Percentiles rank a stretch among this genome's conserved stretches.
phyloP scores from a whole-genome alignment of 164 flowering plant genomes.

The Sextonia rubra region DNA sequence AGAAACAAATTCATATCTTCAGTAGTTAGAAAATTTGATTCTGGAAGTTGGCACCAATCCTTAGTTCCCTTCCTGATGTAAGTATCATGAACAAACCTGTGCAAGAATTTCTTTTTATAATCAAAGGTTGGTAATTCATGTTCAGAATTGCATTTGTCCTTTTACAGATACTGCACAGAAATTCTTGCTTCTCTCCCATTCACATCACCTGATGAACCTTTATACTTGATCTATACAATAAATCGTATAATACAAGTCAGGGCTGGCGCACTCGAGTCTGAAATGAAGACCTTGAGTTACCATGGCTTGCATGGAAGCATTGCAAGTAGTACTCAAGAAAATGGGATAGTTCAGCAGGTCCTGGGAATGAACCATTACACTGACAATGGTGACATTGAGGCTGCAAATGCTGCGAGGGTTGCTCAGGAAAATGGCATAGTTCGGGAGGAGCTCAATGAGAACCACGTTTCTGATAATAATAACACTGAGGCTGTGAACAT shows the following conservation, averaged over 20 bases:
- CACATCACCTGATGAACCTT: conserved; percentile 86
- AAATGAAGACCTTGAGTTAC: conserved; percentile 60
- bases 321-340: conserved; percentile 27
- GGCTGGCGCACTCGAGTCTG: conserved; percentile 80
- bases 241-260: conserved; percentile 93
- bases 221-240: conserved; percentile 75
- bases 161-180: conserved; percentile 87
- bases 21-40: conserved; percentile 83
- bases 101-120: background rate
- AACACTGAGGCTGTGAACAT: conserved; percentile 27
- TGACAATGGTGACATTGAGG: conserved; percentile 6
- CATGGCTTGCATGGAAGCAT: conserved; percentile 30
- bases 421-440: conserved; percentile 39
- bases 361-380: conserved; percentile 1
- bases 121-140: conserved; percentile 1
- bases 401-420: conserved; percentile 20
- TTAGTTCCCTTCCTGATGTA: conserved; percentile 72
- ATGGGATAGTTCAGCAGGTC: conserved; percentile 30
- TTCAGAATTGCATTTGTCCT: conserved; percentile 12
- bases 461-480: conserved; percentile 13
- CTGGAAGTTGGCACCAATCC: conserved; percentile 44
- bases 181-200: conserved; percentile 85
- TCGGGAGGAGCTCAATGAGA: conserved; percentile 2
- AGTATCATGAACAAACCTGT: conserved; percentile 21
- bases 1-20: conserved; percentile 96